Evolutionary conservation across 2,329 filamentous ascomycete species (phyloP).

Genomic region (Meredithiella fracta): DNA sequence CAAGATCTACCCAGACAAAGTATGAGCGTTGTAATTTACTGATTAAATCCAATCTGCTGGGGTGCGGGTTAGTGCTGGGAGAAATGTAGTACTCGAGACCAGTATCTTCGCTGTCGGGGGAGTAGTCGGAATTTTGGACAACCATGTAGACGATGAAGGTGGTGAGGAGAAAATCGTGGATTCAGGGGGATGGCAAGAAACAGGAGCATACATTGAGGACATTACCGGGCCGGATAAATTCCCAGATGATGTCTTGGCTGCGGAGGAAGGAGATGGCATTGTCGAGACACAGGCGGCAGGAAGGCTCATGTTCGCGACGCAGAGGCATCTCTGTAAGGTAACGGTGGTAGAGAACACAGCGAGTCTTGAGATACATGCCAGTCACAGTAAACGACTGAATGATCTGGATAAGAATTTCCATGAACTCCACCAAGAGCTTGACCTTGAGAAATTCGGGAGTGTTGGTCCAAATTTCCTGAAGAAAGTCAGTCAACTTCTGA

Average conservation of each 20-base stretch:
- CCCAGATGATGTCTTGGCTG: slow-evolving; percentile 31
- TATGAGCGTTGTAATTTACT: slow-evolving; percentile 6
- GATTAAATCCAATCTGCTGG: background rate
- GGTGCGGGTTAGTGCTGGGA: background rate
- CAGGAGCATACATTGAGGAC: slow-evolving; percentile 35
- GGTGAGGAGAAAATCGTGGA: slow-evolving; percentile 46
- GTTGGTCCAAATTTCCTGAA: slow-evolving; percentile 29
- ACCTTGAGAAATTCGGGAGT: slow-evolving; percentile 34
- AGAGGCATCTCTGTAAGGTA: slow-evolving; percentile 30
- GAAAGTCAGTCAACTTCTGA: slow-evolving; percentile 28
- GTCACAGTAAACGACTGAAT: slow-evolving; percentile 38
- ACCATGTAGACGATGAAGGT: slow-evolving; percentile 43
- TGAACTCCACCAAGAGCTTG: slow-evolving; percentile 30
- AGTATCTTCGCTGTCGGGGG: slow-evolving; percentile 21
- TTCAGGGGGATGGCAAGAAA: slow-evolving; percentile 40
- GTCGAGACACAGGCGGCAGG: slow-evolving; percentile 33
- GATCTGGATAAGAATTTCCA: slow-evolving; percentile 26
- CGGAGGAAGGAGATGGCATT: slow-evolving; percentile 31
- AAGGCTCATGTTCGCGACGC: slow-evolving; percentile 33
- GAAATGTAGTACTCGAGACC: background rate
- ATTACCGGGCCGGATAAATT: slow-evolving; percentile 35
- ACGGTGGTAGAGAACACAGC: slow-evolving; percentile 38
- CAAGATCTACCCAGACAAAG: slow-evolving; percentile 6
- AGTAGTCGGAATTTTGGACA: slow-evolving; percentile 27
- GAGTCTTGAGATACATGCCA: slow-evolving; percentile 36